phyloP scores from a whole-genome alignment of 2,329 filamentous ascomycete species.

The Dissoconium aciculare region DNA sequence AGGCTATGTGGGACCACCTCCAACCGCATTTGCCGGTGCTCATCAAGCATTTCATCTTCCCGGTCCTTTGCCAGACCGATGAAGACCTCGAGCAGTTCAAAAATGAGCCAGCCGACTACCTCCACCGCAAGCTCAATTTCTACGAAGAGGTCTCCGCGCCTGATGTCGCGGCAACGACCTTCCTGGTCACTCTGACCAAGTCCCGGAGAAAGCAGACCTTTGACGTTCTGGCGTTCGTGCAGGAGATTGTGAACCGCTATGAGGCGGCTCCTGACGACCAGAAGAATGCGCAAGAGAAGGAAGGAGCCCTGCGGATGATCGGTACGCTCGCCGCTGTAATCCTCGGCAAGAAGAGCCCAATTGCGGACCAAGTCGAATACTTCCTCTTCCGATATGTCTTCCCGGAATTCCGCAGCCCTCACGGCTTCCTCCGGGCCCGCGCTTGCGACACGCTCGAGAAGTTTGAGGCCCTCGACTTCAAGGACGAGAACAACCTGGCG shows the following conservation, averaged over 20 bases:
- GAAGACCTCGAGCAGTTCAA: constrained; percentile 91
- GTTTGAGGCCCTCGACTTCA: constrained; percentile 93
- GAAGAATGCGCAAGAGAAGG: constrained; percentile 91
- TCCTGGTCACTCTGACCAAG: constrained; percentile 88
- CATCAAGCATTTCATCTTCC: constrained; percentile 89
- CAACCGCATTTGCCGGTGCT: constrained; percentile 88
- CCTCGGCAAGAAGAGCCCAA: constrained; percentile 93
- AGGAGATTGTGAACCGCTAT: constrained; percentile 85
- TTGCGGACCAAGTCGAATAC: constrained; percentile 93
- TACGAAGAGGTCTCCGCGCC: constrained; percentile 94
- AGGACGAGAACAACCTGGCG: constrained; percentile 87
- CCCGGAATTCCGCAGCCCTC: constrained; percentile 84
- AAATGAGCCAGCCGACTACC: constrained; percentile 86
- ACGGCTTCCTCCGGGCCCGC: constrained; percentile 80
- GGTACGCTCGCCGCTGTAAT: constrained; percentile 88
- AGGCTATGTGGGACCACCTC: constrained; percentile 89
- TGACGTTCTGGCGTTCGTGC: constrained; percentile 86
- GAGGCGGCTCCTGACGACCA: constrained; percentile 69
- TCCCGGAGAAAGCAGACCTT: constrained; percentile 90
- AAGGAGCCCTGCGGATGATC: constrained; percentile 93
- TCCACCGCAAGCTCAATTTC: constrained; percentile 93
- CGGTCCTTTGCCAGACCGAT: constrained; percentile 77
- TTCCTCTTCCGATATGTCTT: constrained; percentile 98
- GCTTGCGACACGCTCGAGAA: constrained; percentile 97
- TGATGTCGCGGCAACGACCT: constrained; percentile 91